Base-by-base conservation (phyloP, 169 alveolate genomes). In the Cryptosporidium ryanae region DNA sequence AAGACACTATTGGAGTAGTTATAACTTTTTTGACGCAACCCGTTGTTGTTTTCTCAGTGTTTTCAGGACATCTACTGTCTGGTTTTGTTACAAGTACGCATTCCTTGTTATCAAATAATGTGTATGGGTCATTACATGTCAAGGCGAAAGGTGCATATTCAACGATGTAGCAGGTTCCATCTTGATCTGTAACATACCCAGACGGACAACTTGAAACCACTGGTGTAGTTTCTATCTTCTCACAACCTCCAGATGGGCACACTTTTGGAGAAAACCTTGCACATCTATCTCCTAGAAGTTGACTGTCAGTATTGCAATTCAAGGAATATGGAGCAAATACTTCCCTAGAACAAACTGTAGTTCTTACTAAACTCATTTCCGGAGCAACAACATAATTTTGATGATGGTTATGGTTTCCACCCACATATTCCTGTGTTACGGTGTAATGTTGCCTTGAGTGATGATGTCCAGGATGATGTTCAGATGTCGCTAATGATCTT, bases 11-110 rank as follows among this genome's bases (percentile, higher is more conserved):
- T 18, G 87, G 87, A 65, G 87, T 76, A 12, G 87, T 76, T 59
- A 76, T 76, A 76, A 76, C 87, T 76, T 76, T 76, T 63, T 76
- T 76, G 87, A 76, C 48, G 27, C 87, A 76, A 76, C 87, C 87
- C 34, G 87, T 76, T 27, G 66, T 55, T 31, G 87, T 76, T 61
- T 76, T 76, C n/a, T 76, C 87, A 34, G 87, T 76, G 27, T 76
- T 76, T 15, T 76, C 87, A 12, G 87, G 87, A 25, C 87, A 76
- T 43, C 71, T 76, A 34, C 87, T 76, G 48, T 76, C 87, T 17
- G 87, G 87, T 43, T 76, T 76, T 34, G 87, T 76, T 59, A 76
- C 87, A 18, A 76, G 50, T 29, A 76, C 87, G 27, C 87, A 76
- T 29, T 76, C 87, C 70, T 76, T 76, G 38, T 76, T 76, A 70